Evolutionary conservation across 208 protist species (phyloP), one percentile per base, ranked within the genome.

Genomic region (Wallacemonas rigidus): DNA sequence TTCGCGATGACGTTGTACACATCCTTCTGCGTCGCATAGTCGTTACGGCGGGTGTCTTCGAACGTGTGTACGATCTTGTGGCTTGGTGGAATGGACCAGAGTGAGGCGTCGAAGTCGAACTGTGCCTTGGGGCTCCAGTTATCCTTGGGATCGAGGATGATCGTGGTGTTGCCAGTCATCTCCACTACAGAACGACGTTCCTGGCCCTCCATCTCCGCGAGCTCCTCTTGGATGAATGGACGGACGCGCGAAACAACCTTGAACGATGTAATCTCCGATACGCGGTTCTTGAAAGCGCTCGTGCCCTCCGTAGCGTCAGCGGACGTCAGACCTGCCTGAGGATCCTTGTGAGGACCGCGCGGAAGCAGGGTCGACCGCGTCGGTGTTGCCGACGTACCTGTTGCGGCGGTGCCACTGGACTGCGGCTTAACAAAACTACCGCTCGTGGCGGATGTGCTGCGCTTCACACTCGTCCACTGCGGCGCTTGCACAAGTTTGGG

Each of bases 1-100:
- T 90, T 90, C 17, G 91, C 97, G 36, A 98, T 88, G 56, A 94
- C 57, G 67, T 95, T 80, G 81, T 97, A 98, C 9, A 98, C 93
- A 70, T 92, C 88, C 17, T 78, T 71, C 83, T 98, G 96, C 36
- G 87, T 89, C 11, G 87, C 82, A 79, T 94, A 94, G 35, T 77
- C 85, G 67, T 77, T 86, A 53, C 79, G 87, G 47, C 76, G 79
- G 3, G 88, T 93, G 69, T 96, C 91, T 26, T 91, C 79, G 64
- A 93, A 96, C 2, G 91, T 96, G 79, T 94, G 79, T 12, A 92
- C 88, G 50, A 96, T 80, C 11, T 83, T 84, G 78, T 97, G 90
- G 60, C 79, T 85, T 9, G 86, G 83, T 12, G 92, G 92, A 50
- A 97, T 97, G 7, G 92, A 97, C 92, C 92, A 97, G 36, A 97